These are phyloP conservation scores for Leucosporidium creatinivorum DNA, from an alignment of 768 basidiomycete species.

Conservation along the genomic window DNA sequence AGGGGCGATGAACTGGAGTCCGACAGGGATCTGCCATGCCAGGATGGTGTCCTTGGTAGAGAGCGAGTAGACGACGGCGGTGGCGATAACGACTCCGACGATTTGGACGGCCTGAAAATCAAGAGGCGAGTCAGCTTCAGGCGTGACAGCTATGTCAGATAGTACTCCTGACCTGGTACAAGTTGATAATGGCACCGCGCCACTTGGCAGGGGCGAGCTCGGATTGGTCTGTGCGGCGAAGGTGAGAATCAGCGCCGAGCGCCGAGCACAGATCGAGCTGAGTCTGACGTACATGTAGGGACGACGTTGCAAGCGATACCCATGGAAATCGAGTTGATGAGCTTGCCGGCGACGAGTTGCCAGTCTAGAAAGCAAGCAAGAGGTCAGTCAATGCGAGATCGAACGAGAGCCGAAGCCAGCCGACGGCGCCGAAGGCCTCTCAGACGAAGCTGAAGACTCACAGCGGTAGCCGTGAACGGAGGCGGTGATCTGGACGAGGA, in stretches of 20 bases:
- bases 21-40: conserved; percentile 20
- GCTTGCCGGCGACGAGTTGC: conserved; percentile 36
- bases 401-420: too few relatives aligned
- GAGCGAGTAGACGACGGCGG: conserved; percentile 32
- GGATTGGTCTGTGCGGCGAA: not conserved
- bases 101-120: conserved; percentile 31
- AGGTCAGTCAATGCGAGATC: too few relatives aligned
- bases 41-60: conserved; percentile 4
- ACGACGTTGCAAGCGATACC: conserved; percentile 32
- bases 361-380: not conserved
- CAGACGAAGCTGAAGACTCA: too few relatives aligned
- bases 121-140: too few relatives aligned
- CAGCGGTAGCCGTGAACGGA: conserved; percentile 21
- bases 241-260: not conserved
- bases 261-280: not conserved
- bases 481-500: conserved; percentile 29
- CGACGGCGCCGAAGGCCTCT: too few relatives aligned
- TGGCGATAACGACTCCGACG: conserved; percentile 34
- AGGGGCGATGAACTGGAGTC: conserved; percentile 19
- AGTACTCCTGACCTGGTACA: conserved; percentile 12
- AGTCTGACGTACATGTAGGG: conserved; percentile 30
- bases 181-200: conserved; percentile 32
- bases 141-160: too few relatives aligned
- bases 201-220: conserved; percentile 12
- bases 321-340: conserved; percentile 30